Conservation (phyloP, 2,329 filamentous ascomycete species). For the Colletotrichum cereale region DNA sequence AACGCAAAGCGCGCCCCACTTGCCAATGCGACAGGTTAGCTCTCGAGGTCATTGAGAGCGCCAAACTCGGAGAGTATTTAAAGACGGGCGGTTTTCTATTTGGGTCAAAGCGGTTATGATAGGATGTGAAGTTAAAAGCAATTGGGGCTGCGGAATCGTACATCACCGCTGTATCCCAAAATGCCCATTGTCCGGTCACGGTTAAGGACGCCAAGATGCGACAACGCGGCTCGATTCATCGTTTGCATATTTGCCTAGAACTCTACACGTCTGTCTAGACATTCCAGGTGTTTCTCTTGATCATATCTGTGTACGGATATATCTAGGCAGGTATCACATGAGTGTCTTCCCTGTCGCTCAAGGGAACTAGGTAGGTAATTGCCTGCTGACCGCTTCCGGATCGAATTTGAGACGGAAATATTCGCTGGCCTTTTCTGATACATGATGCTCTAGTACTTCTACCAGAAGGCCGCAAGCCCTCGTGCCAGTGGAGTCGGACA, state of each 20-base stretch:
- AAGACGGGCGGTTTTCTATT: background rate
- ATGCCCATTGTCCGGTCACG: background rate
- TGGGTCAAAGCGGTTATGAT: background rate
- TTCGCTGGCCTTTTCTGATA: background rate
- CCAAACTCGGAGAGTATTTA: background rate
- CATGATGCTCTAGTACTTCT: background rate
- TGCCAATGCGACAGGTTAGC: background rate
- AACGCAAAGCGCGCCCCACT: background rate
- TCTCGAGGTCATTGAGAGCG: too few relatives aligned
- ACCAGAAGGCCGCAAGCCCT: background rate
- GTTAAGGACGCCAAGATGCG: background rate
- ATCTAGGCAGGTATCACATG: background rate
- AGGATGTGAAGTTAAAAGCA: background rate
- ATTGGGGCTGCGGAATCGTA: background rate
- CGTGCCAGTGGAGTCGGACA: background rate
- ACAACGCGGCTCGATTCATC: background rate
- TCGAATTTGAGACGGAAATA: background rate
- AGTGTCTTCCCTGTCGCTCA: background rate
- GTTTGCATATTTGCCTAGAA: background rate
- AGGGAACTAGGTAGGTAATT: too few relatives aligned
- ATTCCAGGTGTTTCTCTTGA: background rate
- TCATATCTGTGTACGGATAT: background rate
- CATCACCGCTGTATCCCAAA: background rate
- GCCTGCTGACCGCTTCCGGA: slow-evolving; percentile 9
- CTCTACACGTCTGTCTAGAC: background rate